These are phyloP conservation scores for Phytopythium kandeliae DNA, from an alignment of 352 stramenopile species.

Conservation along the genomic window DNA sequence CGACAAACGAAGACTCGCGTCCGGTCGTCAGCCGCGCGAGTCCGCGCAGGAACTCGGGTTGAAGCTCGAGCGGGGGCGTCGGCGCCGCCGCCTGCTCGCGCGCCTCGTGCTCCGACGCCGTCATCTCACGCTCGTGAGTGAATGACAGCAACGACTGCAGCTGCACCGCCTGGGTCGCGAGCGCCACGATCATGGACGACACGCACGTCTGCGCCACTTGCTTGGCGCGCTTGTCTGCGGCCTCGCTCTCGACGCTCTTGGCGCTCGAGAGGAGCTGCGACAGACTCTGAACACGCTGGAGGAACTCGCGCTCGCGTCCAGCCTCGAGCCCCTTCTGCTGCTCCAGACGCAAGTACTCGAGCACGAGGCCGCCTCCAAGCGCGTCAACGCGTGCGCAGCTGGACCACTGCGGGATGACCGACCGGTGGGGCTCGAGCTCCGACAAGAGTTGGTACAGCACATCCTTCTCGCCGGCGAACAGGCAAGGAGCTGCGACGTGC, in stretches of 20 bases:
- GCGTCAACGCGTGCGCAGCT: conserved; percentile 35
- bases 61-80: conserved; percentile 32
- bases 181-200: conserved; percentile 56
- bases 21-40: conserved; percentile 35
- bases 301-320: conserved; percentile 47
- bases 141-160: conserved; percentile 44
- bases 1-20: conserved; percentile 45
- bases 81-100: conserved; percentile 7
- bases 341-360: conserved; percentile 72
- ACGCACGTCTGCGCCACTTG: conserved; percentile 39
- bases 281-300: conserved; percentile 54
- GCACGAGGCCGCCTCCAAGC: conserved; percentile 50
- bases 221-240: conserved; percentile 10
- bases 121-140: conserved; percentile 36
- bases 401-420: conserved; percentile 63
- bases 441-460: conserved; percentile 44
- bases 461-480: conserved; percentile 64
- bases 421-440: conserved; percentile 47
- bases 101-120: conserved; percentile 8
- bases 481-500: conserved; percentile 45
- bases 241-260: conserved; percentile 12
- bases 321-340: conserved; percentile 46
- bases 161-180: conserved; percentile 46
- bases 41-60: conserved; percentile 36
- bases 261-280: conserved; percentile 45